These are phyloP conservation scores for Avena sativa DNA, from an alignment of 176 grass and related monocot genomes.

Conservation along the genomic window DNA sequence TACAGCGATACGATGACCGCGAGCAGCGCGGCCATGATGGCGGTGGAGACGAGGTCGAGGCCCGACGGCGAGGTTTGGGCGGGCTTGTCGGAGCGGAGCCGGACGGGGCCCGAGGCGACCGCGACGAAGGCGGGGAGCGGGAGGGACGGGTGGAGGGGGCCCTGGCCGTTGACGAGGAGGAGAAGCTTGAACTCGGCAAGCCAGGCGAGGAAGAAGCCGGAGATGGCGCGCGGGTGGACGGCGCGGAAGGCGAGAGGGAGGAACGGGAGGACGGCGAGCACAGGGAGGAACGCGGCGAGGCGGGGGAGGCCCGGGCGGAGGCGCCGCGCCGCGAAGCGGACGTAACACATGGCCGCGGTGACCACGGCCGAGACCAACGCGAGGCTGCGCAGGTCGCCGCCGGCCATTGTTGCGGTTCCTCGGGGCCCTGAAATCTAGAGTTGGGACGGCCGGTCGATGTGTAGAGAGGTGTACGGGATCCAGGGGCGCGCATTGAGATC, in stretches of 20 bases:
- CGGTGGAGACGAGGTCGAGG: background rate
- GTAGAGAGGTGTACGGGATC: background rate
- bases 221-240: conserved; percentile 58
- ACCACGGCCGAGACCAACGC: conserved; percentile 28
- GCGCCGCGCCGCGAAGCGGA: conserved; percentile 40
- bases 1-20: conserved; percentile 56
- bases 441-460: background rate
- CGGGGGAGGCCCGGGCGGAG: conserved; percentile 51
- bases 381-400: conserved; percentile 45
- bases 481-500: background rate
- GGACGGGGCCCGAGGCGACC: conserved; percentile 53
- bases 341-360: conserved; percentile 57
- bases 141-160: conserved; percentile 60
- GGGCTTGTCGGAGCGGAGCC: background rate
- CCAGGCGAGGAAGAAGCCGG: conserved; percentile 71
- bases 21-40: conserved; percentile 56
- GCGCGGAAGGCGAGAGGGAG: conserved; percentile 59
- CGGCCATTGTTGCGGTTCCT: background rate
- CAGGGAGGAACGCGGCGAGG: conserved; percentile 52
- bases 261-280: conserved; percentile 49
- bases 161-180: conserved; percentile 53
- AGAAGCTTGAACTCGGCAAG: conserved; percentile 69
- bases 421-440: background rate
- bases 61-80: background rate
- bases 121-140: conserved; percentile 48